phyloP scores from a whole-genome alignment of 768 basidiomycete genomes.

The Tylopilus rubrobrunneus region DNA sequence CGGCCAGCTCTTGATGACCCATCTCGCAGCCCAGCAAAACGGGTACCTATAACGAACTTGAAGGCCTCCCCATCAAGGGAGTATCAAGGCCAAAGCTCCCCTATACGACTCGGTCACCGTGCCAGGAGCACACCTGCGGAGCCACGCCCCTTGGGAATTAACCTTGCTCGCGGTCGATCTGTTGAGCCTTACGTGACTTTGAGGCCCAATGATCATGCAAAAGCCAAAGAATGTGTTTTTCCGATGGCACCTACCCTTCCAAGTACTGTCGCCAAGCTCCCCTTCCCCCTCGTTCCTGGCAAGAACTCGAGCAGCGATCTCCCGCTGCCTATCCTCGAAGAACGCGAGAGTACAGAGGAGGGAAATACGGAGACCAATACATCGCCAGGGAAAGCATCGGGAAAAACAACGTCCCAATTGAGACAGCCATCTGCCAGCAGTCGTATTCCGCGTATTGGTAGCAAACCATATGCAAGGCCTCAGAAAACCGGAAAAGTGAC shows the following conservation, averaged over 20 bases:
- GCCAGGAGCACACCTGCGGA: conserved; percentile 36
- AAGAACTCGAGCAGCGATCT: conserved; percentile 19
- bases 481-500: conserved; percentile 6
- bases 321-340: conserved; percentile 34
- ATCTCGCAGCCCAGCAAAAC: conserved; percentile 34
- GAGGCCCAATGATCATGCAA: conserved; percentile 11
- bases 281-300: conserved; percentile 26
- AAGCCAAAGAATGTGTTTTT: conserved; percentile 20
- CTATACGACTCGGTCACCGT: conserved; percentile 17
- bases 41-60: conserved; percentile 28
- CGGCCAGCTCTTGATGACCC: conserved; percentile 38
- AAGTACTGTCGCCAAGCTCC: conserved; percentile 17
- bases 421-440: conserved; percentile 47
- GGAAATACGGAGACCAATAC: conserved; percentile 10
- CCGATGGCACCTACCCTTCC: conserved; percentile 7
- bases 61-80: conserved; percentile 25
- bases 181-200: conserved; percentile 20
- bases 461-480: conserved; percentile 55
- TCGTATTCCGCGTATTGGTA: conserved; percentile 57
- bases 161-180: conserved; percentile 27
- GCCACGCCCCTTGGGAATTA: conserved; percentile 20
- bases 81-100: conserved; percentile 6
- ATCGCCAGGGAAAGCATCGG: conserved; percentile 12
- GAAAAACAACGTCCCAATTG: conserved; percentile 39
- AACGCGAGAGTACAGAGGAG: conserved; percentile 14